Percentiles rank a stretch among this genome's conserved stretches.
phyloP scores from a whole-genome alignment of 2,329 filamentous ascomycete genomes.

The Exophiala sp. region DNA sequence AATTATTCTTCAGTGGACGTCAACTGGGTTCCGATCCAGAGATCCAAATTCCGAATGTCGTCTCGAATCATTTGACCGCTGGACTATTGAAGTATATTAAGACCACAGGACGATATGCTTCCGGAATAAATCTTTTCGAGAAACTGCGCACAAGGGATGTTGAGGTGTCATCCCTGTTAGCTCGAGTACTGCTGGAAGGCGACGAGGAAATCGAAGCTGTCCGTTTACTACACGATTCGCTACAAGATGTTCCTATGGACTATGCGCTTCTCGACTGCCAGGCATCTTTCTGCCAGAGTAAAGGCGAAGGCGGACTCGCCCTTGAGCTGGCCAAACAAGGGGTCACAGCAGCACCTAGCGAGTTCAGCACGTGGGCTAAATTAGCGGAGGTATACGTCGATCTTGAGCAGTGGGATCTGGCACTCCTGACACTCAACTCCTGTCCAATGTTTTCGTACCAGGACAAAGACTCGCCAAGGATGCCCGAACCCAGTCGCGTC shows the following conservation, averaged over 20 bases:
- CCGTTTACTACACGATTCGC: slow-evolving; percentile 77
- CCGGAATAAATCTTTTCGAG: slow-evolving; percentile 95
- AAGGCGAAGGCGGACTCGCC: slow-evolving; percentile 81
- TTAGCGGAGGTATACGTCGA: slow-evolving; percentile 90
- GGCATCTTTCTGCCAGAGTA: slow-evolving; percentile 84
- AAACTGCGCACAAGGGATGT: slow-evolving; percentile 87
- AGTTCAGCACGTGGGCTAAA: slow-evolving; percentile 95
- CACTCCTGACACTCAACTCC: slow-evolving; percentile 90
- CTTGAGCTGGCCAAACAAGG: slow-evolving; percentile 90
- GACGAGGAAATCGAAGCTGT: slow-evolving; percentile 98
- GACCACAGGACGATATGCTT: slow-evolving; percentile 89
- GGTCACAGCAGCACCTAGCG: slow-evolving; percentile 90
- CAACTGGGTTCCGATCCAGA: slow-evolving; percentile 95
- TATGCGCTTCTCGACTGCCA: slow-evolving; percentile 95
- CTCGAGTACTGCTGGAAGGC: slow-evolving; percentile 87
- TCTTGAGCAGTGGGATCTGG: slow-evolving; percentile 95
- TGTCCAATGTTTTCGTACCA: slow-evolving; percentile 99
- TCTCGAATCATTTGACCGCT: slow-evolving; percentile 93
- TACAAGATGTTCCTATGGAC: slow-evolving; percentile 94
- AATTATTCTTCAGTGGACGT: slow-evolving; percentile 91
- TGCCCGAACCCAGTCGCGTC: slow-evolving; percentile 88
- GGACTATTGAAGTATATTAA: slow-evolving; percentile 92
- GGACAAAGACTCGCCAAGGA: slow-evolving; percentile 90
- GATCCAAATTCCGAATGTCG: slow-evolving; percentile 94
- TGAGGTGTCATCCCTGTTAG: slow-evolving; percentile 88